Base-by-base conservation (phyloP, 2,329 filamentous ascomycete genomes). In the Penicillium sp. region DNA sequence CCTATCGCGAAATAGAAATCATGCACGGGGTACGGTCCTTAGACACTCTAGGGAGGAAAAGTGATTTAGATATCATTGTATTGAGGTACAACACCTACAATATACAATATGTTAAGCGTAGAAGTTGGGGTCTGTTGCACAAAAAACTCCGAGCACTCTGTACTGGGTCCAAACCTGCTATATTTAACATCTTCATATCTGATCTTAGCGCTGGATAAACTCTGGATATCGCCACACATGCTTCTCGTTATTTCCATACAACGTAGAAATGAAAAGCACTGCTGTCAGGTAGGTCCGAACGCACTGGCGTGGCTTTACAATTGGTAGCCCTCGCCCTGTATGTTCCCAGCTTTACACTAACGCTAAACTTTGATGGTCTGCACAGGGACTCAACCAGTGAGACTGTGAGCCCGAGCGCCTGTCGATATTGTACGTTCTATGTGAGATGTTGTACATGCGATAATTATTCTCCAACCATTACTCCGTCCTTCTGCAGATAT, bases 371-470 rank as follows among this genome's bases (percentile, higher is more conserved):
- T 51, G 61, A 58, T 61, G 53, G 51, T 43, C 47, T 27, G 47
- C 55, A 57, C 60, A 63, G 60, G 60, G 58, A 57, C 47, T 58
- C 38, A 23, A 9, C 48, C 59, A 53, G 45, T 53, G 4, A 50
- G 41, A 35, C 29, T 7, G 38, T 26, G 36, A 47, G 55, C 29
- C 48, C 18, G 34, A 32, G 45, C 51, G 43, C 38, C 47, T 42
- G 30, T 47, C 18, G 27, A 19, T 7, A 18, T 38, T 14, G 34
- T n/a, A 29, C 16, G n/a, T n/a, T n/a, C 10, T 34, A 13, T 34
- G n/a, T n/a, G n/a, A n/a, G n/a, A 34, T 34, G 13, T 34, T 30
- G 32, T 13, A 34, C 32, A 14, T n/a, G n/a, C n/a, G 23, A 19
- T 32, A 45, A 45, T 32, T 14, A 23, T 16, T 40, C 29, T 26